Conservation (phyloP, 306 rosid species). For the Boehmeria nivea region DNA sequence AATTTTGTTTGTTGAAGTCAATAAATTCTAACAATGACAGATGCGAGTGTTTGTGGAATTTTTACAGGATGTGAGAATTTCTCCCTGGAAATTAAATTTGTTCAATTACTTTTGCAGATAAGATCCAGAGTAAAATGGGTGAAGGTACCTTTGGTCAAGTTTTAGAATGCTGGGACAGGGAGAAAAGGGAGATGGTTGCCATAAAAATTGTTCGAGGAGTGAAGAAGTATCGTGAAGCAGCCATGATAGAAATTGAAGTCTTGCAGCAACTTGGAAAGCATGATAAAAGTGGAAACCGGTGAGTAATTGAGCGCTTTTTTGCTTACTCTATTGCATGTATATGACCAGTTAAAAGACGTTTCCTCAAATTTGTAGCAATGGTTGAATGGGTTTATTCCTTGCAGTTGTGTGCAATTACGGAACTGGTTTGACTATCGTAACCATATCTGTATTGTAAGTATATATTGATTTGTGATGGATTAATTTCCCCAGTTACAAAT, state of each 20-base stretch:
- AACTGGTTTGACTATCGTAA: conserved; percentile 99
- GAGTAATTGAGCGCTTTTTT: conserved; percentile 23
- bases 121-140: conserved; percentile 88
- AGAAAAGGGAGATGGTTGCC: conserved; percentile 87
- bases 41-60: not conserved
- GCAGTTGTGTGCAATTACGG: conserved; percentile 99
- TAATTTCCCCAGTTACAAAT: conserved; percentile 68
- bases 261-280: conserved; percentile 83
- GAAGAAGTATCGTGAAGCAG: conserved; percentile 87
- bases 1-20: too few species aligned
- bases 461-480: conserved; percentile 80
- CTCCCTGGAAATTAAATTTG: too few species aligned
- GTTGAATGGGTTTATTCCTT: conserved; percentile 93
- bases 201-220: conserved; percentile 86
- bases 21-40: not conserved
- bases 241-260: conserved; percentile 96
- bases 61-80: not conserved
- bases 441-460: conserved; percentile 99
- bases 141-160: conserved; percentile 99
- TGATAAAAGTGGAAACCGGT: conserved; percentile 93
- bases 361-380: conserved; percentile 29
- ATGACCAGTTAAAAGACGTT: conserved; percentile 3
- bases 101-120: conserved; percentile 45
- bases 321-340: not conserved
- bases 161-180: conserved; percentile 96